Evolutionary conservation across 1,139 yeast genomes (phyloP).

Genomic region (Diutina scorzettiae): DNA sequence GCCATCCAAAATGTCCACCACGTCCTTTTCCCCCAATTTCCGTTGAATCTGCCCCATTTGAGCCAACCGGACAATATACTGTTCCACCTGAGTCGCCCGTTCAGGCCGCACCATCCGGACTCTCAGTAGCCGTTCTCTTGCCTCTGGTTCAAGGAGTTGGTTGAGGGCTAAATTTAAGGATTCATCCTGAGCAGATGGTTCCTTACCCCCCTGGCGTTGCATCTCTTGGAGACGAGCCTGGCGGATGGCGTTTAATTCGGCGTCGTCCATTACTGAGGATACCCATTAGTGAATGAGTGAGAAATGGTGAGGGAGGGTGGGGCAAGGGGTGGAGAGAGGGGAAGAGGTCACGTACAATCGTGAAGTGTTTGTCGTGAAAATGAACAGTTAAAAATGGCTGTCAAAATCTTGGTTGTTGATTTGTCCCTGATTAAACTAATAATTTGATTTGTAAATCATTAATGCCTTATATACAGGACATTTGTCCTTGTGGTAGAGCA

Average conservation of each 20-base stretch:
- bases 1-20: slow-evolving; percentile 75
- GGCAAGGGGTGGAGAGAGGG: too few species aligned
- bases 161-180: slow-evolving; percentile 32
- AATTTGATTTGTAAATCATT: too few species aligned
- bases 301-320: too few species aligned
- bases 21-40: slow-evolving; percentile 65
- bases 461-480: too few species aligned
- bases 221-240: slow-evolving; percentile 80
- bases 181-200: slow-evolving; percentile 19
- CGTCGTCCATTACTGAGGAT: slow-evolving; percentile 43
- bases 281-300: too few species aligned
- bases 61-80: slow-evolving; percentile 61
- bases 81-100: slow-evolving; percentile 84
- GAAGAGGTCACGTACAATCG: too few species aligned
- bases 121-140: slow-evolving; percentile 79
- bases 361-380: too few species aligned
- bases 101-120: slow-evolving; percentile 87
- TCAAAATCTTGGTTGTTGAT: too few species aligned
- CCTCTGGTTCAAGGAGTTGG: slow-evolving; percentile 66
- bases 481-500: too few species aligned
- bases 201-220: slow-evolving; percentile 36
- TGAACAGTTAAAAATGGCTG: too few species aligned
- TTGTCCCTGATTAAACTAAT: too few species aligned
- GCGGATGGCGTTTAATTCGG: slow-evolving; percentile 78
- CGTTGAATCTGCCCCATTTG: slow-evolving; percentile 66